Evolutionary conservation across 2,329 filamentous ascomycete genomes (phyloP), one percentile per base, ranked within the genome.

Genomic region (Microsporum audouinii): DNA sequence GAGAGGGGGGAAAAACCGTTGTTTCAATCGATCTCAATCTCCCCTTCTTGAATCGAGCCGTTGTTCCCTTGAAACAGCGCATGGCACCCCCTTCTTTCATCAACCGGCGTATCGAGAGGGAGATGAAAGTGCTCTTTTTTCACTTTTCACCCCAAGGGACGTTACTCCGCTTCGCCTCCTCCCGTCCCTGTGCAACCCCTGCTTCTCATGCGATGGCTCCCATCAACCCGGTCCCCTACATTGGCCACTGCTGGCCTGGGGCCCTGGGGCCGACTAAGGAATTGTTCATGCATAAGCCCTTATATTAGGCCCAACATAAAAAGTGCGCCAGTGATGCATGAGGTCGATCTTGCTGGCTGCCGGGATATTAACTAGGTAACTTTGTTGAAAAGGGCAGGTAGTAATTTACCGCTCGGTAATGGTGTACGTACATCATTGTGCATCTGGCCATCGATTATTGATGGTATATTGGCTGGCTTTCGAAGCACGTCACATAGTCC

Each of bases 311-410:
- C 31, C 29, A 34, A 34, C 5, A 7, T 43, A 5, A 29, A 34
- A 17, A 55, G 33, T 2, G 12, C 5, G 31, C 49, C 6, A 17
- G 45, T 3, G 31, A 33, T 55, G 49, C 49, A 55, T 31, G 14
- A 38, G 49, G 49, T 23, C 49, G 33, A 55, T 55, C 33, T 55
- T 5, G 31, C 49, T 45, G 10, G 41, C n/a, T 17, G 38, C 5
- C 38, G 38, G 43, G 17, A 23, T 36, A n/a, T 43, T 4, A n/a
- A 6, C 6, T 43, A 12, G 39, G 39, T 4, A n/a, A 6, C 7
- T 55, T 12, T n/a, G 23, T 55, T 55, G n/a, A 55, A 55, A 55
- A 55, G 49, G 49, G 49, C 49, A 55, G 49, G 49, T 55, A 55
- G 49, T 55, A 55, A 55, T 36, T 55, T 55, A 55, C 33, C 29